Evolutionary conservation across 2,329 filamentous ascomycete species (phyloP), one percentile per base, ranked within the genome.

Genomic region (Diplodia intermedia): DNA sequence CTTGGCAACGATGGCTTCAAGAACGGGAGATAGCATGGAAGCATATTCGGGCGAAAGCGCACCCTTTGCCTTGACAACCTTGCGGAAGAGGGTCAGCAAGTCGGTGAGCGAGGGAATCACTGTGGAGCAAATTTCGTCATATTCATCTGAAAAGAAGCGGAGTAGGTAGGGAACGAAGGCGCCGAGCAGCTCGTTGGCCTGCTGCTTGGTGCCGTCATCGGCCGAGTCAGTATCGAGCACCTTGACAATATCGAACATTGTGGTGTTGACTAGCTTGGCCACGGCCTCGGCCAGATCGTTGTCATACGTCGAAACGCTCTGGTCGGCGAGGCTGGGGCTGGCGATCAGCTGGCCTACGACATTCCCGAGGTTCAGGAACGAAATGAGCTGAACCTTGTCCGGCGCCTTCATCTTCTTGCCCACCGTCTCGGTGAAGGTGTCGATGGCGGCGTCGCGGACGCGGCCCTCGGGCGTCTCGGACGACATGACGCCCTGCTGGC

Each of bases 61-160:
- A 14, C 84, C 83, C 43, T 84, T 86, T 65, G 81, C 79, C 74
- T 86, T 89, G 70, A 90, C 86, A 47, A 93, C 84, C 79, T 94
- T 97, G 68, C 95, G 90, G 71, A 98, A 86, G 78, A 97, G 94
- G 33, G 93, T 93, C 69, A 99, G 86, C 60, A 98, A 87, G 75
- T 99, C 96, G 60, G 92, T 97, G 67, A 98, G 88, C 47, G 92
- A 94, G 26, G 94, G 92, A 70, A 99, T 97, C 69, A 98, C 93
- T 14, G 93, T 95, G 43, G 94, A 96, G 83, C 95, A 98, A 72
- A 99, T 90, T 82, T 99, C 95, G 79, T 99, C 95, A 78, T 96
- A 99, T 77, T 99, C 94, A 79, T 99, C 95, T 29, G 93, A 91
- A 81, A 99, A 97, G 83, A 97, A 97, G 49, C 94, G 91, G 62